Evolutionary conservation across 1,284 basidiomycete species (phyloP), one percentile per base, ranked within the genome.

Genomic region (Sphaerobolus stellatus): DNA sequence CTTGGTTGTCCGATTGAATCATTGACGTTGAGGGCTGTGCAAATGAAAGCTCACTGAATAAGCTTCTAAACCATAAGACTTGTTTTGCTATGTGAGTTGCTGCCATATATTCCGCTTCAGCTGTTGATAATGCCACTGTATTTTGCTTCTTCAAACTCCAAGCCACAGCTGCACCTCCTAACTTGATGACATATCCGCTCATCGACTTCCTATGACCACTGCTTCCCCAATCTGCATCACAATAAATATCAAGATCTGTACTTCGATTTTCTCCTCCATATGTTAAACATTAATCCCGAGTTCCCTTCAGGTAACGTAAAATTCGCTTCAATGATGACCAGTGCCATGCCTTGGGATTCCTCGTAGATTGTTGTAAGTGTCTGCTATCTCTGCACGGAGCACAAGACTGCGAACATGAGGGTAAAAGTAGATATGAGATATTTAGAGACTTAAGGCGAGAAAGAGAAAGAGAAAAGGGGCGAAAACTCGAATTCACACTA

Each of bases 241-340:
- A 54, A 20, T 46, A 58, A 0, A 29, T 29, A n/a, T 2, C 4
- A 4, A 48, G 4, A 2, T 3, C 7, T 4, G 28, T 7, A 11
- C 11, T 4, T 20, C 6, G 3, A 3, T 4, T 4, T 4, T 3
- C 11, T 13, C 41, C 11, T 4, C 41, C 41, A 24, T 24, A 43
- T 6, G 41, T 48, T 8, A 68, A 56, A 9, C 53, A 53, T 13
- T 48, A 27, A 14, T 57, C 54, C 2, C 27, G 25, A 1, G 66
- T 91, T 67, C 88, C 60, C 8, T 56, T 54, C 20, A 69, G 53
- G 48, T 68, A 71, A 1, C 64, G 56, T 2, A 69, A 52, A 2
- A 70, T 57, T 3, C 56, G 57, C 31, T 66, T 62, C 11, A 58
- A 52, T 14, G 60, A 58, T 20, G 57, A 47, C 59, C 61, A 66